A percentile compares a stretch with the other conserved stretches of the same genome.
These are phyloP conservation scores for Backusella tarrabulga DNA, from an alignment of 192 early-diverging fungal genomes.

Conservation along the genomic window DNA sequence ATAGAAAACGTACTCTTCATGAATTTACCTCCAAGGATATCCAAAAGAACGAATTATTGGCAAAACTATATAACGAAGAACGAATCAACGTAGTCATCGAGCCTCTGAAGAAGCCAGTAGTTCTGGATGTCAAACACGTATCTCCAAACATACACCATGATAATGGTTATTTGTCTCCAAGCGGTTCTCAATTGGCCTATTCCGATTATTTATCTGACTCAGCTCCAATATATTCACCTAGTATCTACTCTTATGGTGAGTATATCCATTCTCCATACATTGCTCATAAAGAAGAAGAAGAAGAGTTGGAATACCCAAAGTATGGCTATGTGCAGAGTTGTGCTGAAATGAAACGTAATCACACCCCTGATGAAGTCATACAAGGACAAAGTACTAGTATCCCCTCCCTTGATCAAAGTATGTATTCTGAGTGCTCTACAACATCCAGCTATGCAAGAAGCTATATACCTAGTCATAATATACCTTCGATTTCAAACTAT, in stretches of 20 bases:
- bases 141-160: neutral
- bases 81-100: neutral
- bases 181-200: neutral
- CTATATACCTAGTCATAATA: neutral
- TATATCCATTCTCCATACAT: neutral
- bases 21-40: neutral
- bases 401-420: neutral
- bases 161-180: neutral
- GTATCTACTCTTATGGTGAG: neutral
- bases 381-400: neutral
- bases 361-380: neutral
- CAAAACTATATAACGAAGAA: neutral
- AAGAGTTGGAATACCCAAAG: neutral
- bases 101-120: neutral
- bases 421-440: neutral
- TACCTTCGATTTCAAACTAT: neutral
- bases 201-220: neutral
- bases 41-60: neutral
- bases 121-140: neutral
- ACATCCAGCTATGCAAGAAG: neutral
- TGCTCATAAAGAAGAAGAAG: neutral
- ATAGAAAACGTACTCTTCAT: neutral
- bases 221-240: neutral
- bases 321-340: neutral
- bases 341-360: neutral